Percentiles rank a stretch among this genome's conserved stretches.
Evolutionary conservation across 257 asterid species (phyloP).

Genomic region (Paraleonurus japonicus): DNA sequence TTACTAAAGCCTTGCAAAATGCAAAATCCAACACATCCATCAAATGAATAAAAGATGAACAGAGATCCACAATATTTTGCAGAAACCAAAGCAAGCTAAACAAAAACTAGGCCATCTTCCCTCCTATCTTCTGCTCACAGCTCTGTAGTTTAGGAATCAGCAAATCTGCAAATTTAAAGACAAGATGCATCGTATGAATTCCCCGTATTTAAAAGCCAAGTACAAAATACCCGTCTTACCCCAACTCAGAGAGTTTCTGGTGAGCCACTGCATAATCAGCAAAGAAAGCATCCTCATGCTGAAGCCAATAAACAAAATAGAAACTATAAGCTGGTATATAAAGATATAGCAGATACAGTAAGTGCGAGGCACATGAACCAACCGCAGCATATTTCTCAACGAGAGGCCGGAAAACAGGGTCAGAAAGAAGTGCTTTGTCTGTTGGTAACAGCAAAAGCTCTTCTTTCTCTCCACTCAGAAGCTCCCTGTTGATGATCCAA

Average conservation of each 20-base stretch:
- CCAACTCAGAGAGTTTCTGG: constrained; percentile 74
- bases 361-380: neutral
- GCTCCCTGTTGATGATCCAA: constrained; percentile 47
- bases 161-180: constrained; percentile 47
- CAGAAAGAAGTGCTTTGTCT: constrained; percentile 69
- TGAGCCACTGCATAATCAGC: constrained; percentile 78
- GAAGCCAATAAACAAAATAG: constrained; percentile 5
- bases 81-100: neutral
- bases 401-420: constrained; percentile 63
- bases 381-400: constrained; percentile 81
- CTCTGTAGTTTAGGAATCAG: constrained; percentile 46
- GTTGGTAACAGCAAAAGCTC: constrained; percentile 76
- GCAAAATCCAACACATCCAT: constrained; percentile 14
- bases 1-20: neutral
- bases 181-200: neutral
- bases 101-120: constrained; percentile 4
- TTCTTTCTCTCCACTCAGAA: constrained; percentile 71
- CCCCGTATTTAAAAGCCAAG: neutral
- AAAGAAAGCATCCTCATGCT: constrained; percentile 91
- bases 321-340: neutral
- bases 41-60: neutral
- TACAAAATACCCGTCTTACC: constrained; percentile 35
- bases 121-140: neutral
- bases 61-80: constrained; percentile 9
- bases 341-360: neutral